These are phyloP conservation scores for Magnusiomyces suaveolens DNA, from an alignment of 1,139 yeast species.

Conservation along the genomic window DNA sequence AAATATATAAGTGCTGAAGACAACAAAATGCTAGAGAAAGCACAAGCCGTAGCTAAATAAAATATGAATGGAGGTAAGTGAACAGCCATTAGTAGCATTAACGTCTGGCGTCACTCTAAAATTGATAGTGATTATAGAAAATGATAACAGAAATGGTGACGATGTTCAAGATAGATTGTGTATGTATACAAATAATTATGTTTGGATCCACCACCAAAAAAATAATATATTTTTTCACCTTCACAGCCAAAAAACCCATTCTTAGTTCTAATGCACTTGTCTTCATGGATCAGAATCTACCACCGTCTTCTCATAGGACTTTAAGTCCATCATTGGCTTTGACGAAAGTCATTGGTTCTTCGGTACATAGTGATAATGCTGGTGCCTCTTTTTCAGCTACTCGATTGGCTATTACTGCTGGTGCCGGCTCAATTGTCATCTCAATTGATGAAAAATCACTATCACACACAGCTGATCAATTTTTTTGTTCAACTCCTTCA, in stretches of 20 bases:
- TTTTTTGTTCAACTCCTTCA: conserved; percentile 18
- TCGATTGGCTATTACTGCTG: conserved; percentile 50
- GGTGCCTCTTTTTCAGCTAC: conserved; percentile 38
- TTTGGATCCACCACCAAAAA: neutral
- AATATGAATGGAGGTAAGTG: neutral
- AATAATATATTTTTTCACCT: neutral
- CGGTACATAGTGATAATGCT: conserved; percentile 31
- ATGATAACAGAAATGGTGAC: neutral
- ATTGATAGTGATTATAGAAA: too few species aligned
- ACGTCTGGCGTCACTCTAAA: too few species aligned
- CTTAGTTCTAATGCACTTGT: neutral
- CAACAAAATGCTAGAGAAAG: conserved; percentile 32
- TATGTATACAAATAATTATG: too few species aligned
- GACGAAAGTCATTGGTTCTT: conserved; percentile 35
- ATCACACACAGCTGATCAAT: neutral
- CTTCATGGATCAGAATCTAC: neutral
- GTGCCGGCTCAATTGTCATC: conserved; percentile 58
- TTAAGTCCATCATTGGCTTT: conserved; percentile 4
- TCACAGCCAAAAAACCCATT: neutral
- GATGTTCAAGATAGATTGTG: too few species aligned
- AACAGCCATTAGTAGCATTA: neutral
- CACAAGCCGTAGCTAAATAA: conserved; percentile 17
- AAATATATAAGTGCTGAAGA: conserved; percentile 41
- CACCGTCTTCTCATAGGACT: neutral
- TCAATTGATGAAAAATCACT: conserved; percentile 9